Percentiles rank a stretch among this genome's conserved stretches.
Conservation (phyloP, 345 rosid species). For the Arabis alpina region DNA sequence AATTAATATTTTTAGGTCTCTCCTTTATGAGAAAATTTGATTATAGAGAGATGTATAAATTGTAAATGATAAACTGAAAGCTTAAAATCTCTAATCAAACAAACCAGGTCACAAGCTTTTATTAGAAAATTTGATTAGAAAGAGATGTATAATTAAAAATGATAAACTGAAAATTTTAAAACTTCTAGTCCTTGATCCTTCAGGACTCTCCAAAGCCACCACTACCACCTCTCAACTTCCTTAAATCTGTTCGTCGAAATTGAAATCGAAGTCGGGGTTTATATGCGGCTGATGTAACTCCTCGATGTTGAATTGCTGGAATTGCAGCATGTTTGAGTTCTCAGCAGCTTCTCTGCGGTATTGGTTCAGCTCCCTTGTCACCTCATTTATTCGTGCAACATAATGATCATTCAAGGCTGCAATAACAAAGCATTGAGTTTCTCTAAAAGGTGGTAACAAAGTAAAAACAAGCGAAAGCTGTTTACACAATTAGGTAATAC, state of each 20-base stretch:
- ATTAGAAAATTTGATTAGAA: neutral
- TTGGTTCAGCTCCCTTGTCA: conserved; percentile 7
- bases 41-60: no score
- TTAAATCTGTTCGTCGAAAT: neutral
- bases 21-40: no score
- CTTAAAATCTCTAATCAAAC: no score
- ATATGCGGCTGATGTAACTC: neutral
- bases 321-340: neutral
- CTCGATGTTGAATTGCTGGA: neutral
- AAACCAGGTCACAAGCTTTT: no score
- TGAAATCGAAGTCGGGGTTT: neutral
- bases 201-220: neutral
- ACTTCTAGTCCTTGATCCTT: neutral
- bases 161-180: no score
- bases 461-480: no score
- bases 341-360: neutral
- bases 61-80: no score
- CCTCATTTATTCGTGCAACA: no score
- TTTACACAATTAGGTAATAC: neutral
- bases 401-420: conserved; percentile 60
- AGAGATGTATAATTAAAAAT: no score
- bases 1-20: no score
- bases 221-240: conserved; percentile 1
- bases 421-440: neutral
- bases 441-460: no score